Evolutionary conservation across 1,139 yeast species (phyloP).

Genomic region (Trichomonascaceae sp.): DNA sequence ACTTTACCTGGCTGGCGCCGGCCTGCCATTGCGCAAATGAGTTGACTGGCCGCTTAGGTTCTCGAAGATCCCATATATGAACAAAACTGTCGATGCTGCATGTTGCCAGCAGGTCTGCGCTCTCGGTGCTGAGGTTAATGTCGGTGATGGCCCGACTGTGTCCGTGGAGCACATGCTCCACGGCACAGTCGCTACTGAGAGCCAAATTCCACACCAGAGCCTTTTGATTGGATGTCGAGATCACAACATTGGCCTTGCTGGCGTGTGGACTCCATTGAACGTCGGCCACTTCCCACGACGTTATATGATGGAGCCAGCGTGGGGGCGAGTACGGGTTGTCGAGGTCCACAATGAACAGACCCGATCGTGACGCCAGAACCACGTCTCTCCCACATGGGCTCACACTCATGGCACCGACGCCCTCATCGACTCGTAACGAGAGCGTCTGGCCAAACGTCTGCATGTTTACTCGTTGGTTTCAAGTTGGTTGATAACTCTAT

Average conservation of each 20-base stretch:
- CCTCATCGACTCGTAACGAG: conserved; percentile 80
- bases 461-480: too few relatives aligned
- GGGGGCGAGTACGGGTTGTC: conserved; percentile 96
- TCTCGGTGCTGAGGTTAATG: conserved; percentile 77
- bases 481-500: too few relatives aligned
- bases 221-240: conserved; percentile 88
- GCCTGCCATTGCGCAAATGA: conserved; percentile 91
- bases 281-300: conserved; percentile 98
- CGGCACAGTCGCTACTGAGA: conserved; percentile 62
- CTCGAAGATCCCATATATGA: conserved; percentile 81
- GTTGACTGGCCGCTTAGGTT: conserved; percentile 55
- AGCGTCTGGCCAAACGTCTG: conserved; percentile 34
- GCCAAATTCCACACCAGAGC: conserved; percentile 89
- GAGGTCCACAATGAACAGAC: conserved; percentile 76
- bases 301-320: conserved; percentile 78
- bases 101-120: conserved; percentile 85
- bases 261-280: conserved; percentile 96
- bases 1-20: conserved; percentile 88
- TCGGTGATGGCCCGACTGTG: conserved; percentile 93
- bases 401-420: conserved; percentile 85
- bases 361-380: conserved; percentile 56
- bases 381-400: conserved; percentile 92
- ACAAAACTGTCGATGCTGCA: conserved; percentile 86
- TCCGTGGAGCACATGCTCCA: conserved; percentile 74
- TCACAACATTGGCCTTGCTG: conserved; percentile 78